Conservation (phyloP, 192 early-diverging fungal genomes). For the Podila horticola region DNA sequence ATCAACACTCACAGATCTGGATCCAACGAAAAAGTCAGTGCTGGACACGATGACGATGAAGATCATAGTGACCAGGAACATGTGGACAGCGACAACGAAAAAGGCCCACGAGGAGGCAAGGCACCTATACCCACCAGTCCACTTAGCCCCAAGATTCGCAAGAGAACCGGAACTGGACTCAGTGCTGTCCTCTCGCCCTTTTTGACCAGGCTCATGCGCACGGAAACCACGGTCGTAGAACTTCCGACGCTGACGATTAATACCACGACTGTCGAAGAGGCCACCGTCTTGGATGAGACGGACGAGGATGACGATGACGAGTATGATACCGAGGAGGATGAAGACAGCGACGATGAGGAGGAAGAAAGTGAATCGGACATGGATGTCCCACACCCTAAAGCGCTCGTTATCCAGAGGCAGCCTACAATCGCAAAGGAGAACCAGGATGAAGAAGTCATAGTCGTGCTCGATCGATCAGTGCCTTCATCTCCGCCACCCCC, state of each 20-base stretch:
- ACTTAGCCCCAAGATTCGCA: slow-evolving; percentile 13
- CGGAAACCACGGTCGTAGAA: slow-evolving; percentile 37
- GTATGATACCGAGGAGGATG: slow-evolving; percentile 21
- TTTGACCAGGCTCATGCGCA: slow-evolving; percentile 26
- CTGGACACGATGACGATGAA: not conserved
- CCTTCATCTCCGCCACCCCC: not conserved
- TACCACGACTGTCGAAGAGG: slow-evolving; percentile 39
- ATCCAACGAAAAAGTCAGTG: not conserved
- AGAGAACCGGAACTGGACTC: slow-evolving; percentile 29
- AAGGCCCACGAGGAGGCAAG: not conserved
- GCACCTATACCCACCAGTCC: slow-evolving; percentile 3
- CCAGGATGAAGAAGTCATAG: not conserved
- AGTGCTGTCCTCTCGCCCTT: slow-evolving; percentile 27
- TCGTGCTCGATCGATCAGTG: slow-evolving; percentile 24
- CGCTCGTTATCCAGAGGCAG: not conserved
- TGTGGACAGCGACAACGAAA: not conserved
- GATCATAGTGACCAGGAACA: not conserved
- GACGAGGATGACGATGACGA: slow-evolving; percentile 19
- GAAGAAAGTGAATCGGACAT: slow-evolving; percentile 2
- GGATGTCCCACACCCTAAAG: not conserved
- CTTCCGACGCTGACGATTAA: slow-evolving; percentile 44
- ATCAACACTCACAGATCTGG: not conserved
- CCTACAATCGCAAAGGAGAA: not conserved
- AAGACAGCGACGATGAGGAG: slow-evolving; percentile 20
- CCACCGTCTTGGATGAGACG: slow-evolving; percentile 1